Evolutionary conservation across 768 basidiomycete species (phyloP).

Genomic region (Pisolithus tinctorius): DNA sequence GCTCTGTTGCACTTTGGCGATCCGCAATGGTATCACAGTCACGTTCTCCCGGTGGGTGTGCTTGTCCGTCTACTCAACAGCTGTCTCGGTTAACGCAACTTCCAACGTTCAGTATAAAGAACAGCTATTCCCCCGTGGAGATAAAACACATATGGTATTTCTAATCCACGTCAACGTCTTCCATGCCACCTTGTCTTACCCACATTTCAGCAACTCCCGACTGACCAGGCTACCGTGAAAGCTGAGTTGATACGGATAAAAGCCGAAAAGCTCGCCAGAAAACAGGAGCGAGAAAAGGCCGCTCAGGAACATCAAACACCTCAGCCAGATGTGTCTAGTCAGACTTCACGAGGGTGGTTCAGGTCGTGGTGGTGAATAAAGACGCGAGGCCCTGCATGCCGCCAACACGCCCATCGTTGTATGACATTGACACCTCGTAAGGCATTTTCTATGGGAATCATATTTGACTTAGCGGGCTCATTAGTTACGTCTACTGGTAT

Average conservation of each 20-base stretch:
- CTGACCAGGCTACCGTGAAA: conserved; percentile 56
- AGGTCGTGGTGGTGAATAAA: conserved; percentile 18
- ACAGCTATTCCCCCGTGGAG: conserved; percentile 58
- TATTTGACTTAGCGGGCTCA: neutral
- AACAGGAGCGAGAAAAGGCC: conserved; percentile 38
- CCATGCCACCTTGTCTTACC: conserved; percentile 6
- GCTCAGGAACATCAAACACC: conserved; percentile 18
- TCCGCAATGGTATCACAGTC: conserved; percentile 74
- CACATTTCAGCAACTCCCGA: conserved; percentile 47
- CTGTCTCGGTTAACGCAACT: neutral
- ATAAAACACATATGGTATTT: conserved; percentile 48
- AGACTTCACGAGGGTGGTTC: conserved; percentile 22
- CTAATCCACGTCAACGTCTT: neutral
- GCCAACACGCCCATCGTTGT: neutral
- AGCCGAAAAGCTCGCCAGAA: conserved; percentile 45
- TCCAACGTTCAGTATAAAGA: conserved; percentile 54
- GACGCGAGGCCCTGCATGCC: neutral
- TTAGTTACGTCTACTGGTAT: conserved; percentile 14
- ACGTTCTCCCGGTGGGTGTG: conserved; percentile 65
- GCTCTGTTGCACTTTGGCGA: conserved; percentile 84
- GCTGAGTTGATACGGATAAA: conserved; percentile 70
- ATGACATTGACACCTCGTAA: neutral
- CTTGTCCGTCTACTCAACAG: neutral
- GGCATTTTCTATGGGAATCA: neutral
- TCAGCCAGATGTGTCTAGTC: conserved; percentile 7